A percentile compares a stretch with the other conserved stretches of the same genome.
Evolutionary conservation across 2,329 filamentous ascomycete species (phyloP).

Genomic region (Arthrobotrys musiformis): DNA sequence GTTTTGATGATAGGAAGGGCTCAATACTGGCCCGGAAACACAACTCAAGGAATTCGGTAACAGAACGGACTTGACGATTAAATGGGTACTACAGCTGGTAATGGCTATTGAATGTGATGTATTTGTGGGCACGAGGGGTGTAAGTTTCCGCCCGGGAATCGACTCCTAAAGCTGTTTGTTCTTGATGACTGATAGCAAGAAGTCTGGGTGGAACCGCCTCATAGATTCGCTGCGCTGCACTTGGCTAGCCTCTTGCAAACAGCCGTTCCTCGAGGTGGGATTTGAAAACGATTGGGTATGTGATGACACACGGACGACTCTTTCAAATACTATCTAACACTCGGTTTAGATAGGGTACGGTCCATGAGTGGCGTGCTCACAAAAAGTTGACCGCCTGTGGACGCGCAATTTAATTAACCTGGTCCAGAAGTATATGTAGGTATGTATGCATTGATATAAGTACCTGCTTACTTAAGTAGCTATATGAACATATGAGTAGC

Average conservation of each 20-base stretch:
- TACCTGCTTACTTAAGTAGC: too few species aligned
- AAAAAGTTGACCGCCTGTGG: not conserved
- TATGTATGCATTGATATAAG: too few species aligned
- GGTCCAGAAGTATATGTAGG: too few species aligned
- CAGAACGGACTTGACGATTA: conserved; percentile 58
- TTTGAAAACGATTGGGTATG: conserved; percentile 57
- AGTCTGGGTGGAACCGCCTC: conserved; percentile 59
- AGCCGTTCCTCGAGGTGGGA: conserved; percentile 58
- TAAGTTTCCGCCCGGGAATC: conserved; percentile 35
- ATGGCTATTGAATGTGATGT: conserved; percentile 58
- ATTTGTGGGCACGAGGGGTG: conserved; percentile 57
- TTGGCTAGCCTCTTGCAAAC: conserved; percentile 57
- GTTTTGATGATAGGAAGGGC: conserved; percentile 28
- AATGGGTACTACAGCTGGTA: conserved; percentile 58
- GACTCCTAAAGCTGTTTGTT: too few species aligned
- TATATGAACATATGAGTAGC: too few species aligned
- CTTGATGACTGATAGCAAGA: not conserved
- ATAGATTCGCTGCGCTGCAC: conserved; percentile 58
- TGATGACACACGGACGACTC: too few species aligned
- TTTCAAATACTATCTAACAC: not conserved
- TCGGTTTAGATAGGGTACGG: conserved; percentile 26
- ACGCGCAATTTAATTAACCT: too few species aligned
- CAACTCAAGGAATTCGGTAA: conserved; percentile 58
- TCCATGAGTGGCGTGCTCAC: not conserved
- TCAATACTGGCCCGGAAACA: conserved; percentile 56